A percentile compares a stretch with the other conserved stretches of the same genome.
phyloP scores from a whole-genome alignment of 2,329 filamentous ascomycete genomes.

The Arthrinium phaeospermum region DNA sequence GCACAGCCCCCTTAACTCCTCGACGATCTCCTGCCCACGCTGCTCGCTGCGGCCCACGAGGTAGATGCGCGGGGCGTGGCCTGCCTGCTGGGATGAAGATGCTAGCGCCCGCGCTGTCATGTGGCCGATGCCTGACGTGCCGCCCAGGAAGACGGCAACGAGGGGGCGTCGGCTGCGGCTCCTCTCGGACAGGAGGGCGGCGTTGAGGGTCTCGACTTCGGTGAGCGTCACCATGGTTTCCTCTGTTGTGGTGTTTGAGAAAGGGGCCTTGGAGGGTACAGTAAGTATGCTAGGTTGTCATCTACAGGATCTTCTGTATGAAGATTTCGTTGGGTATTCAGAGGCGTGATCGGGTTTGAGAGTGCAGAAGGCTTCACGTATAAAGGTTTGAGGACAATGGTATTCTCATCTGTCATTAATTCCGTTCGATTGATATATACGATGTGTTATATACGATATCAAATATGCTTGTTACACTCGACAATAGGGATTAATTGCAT shows the following conservation, averaged over 20 bases:
- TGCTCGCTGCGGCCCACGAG: constrained; percentile 36
- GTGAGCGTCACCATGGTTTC: neutral
- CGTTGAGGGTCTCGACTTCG: neutral
- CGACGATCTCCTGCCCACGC: constrained; percentile 34
- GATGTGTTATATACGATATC: too few species aligned
- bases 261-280: too few species aligned
- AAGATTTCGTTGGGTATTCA: too few species aligned
- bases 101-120: constrained; percentile 16
- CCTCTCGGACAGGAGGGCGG: neutral
- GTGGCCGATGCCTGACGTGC: constrained; percentile 22
- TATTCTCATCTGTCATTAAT: neutral
- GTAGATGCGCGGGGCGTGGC: constrained; percentile 15
- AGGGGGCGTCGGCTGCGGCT: neutral
- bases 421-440: too few species aligned
- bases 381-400: neutral
- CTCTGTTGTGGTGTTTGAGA: neutral
- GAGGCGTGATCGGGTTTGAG: too few species aligned
- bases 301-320: too few species aligned
- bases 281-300: too few species aligned
- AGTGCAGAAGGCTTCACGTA: too few species aligned
- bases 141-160: constrained; percentile 20
- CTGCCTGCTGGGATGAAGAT: neutral
- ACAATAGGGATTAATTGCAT: neutral
- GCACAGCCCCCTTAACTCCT: constrained; percentile 35
- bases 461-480: neutral